Evolutionary conservation across 2,329 filamentous ascomycete genomes (phyloP), one percentile per base, ranked within the genome.

Genomic region (Teratosphaeria gauchensis): DNA sequence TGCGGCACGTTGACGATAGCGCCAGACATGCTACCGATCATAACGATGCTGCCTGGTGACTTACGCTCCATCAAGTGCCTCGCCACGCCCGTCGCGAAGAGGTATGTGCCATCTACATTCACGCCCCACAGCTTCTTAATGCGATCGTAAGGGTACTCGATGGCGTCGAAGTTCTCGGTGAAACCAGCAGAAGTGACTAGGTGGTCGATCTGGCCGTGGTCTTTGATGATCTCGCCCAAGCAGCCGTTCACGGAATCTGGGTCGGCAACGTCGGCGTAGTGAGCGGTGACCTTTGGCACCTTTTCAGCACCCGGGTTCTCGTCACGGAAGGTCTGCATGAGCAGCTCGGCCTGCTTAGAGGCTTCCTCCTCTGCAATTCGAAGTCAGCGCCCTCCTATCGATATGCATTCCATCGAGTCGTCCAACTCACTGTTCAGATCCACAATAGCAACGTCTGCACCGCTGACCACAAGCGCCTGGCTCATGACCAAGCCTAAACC

Each of bases 161-260:
- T 88, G 53, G 92, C 92, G 68, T 95, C 88, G 70, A 91, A 95
- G 78, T 96, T 96, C 78, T 96, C 92, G 14, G 90, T 94, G 77
- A 97, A 96, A 53, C 92, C 92, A 55, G 92, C 92, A n/a, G 90
- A 95, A 30, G 92, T 96, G 68, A 97, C 92, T 30, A 97, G 82
- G 75, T 90, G 87, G 76, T 96, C 91, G 66, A 96, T 90, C 74
- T 88, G 87, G 74, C 87, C 86, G 72, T 96, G 92, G 60, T 78
- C 68, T 14, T 54, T 56, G 55, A 92, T 72, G 64, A 92, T 82
- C 61, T 90, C 87, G 42, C 80, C 77, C 65, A 96, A 81, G 66
- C 88, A 88, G 33, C 78, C 75, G 59, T 88, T 85, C 62, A 96
- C 92, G 6, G 89, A 92, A 54, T 85, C 83, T 24, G 87, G 87